phyloP scores from a whole-genome alignment of 2,329 filamentous ascomycete species.

The Verticillium nonalfalfae region DNA sequence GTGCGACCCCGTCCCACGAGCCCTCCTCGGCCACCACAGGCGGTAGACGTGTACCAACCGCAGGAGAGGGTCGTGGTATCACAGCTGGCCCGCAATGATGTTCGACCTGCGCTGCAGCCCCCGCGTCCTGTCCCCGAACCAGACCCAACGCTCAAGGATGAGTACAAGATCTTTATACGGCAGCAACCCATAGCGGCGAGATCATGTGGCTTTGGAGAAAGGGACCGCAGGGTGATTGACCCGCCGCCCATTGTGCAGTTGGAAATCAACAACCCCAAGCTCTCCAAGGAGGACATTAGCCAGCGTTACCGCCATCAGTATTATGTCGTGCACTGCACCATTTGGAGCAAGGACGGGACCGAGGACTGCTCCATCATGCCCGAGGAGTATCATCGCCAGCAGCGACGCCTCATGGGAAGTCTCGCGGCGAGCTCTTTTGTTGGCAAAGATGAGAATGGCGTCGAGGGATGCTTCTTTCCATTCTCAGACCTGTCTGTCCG shows the following conservation, averaged over 20 bases:
- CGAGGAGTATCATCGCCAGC: constrained; percentile 63
- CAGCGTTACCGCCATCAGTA: constrained; percentile 52
- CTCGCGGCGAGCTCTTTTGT: constrained; percentile 72
- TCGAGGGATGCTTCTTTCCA: constrained; percentile 78
- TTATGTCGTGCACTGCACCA: constrained; percentile 69
- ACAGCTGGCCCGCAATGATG: constrained; percentile 10
- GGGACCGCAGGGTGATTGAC: constrained; percentile 75
- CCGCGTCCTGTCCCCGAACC: background rate
- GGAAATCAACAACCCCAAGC: constrained; percentile 50
- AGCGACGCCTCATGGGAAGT: constrained; percentile 73
- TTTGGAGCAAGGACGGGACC: constrained; percentile 63
- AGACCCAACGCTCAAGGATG: constrained; percentile 9
- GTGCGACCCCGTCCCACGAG: constrained; percentile 1
- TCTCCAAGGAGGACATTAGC: constrained; percentile 47
- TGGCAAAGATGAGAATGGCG: constrained; percentile 64
- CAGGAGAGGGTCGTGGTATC: constrained; percentile 14
- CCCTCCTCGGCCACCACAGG: background rate
- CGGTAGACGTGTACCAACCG: constrained; percentile 4
- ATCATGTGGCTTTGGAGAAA: constrained; percentile 77
- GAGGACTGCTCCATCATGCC: constrained; percentile 67
- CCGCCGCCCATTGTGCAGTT: constrained; percentile 79
- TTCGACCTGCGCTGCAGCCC: background rate
- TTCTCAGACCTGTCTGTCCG: constrained; percentile 78
- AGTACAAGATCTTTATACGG: constrained; percentile 53
- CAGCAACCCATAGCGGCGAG: constrained; percentile 74